Evolutionary conservation across 805 yeast genomes (phyloP).

Genomic region (Ogataea thermomethanolica): DNA sequence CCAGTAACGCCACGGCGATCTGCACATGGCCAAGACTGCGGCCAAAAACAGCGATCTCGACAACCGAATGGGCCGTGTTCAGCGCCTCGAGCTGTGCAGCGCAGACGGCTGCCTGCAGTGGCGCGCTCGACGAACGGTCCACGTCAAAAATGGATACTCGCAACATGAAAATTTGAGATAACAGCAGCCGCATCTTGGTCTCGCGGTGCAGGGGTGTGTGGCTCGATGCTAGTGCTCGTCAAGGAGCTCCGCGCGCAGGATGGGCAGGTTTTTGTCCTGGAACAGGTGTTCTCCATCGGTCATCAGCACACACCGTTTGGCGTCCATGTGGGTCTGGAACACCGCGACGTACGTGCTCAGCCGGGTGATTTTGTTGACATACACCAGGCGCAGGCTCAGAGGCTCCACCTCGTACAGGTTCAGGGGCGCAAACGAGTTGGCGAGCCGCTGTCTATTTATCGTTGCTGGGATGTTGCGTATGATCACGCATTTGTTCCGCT

Average conservation of each 20-base stretch:
- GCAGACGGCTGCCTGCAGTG: background rate
- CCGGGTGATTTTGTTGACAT: slow-evolving; percentile 8
- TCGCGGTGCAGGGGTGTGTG: too few species aligned
- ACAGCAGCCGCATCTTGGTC: background rate
- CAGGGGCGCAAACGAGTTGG: slow-evolving; percentile 46
- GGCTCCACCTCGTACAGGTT: slow-evolving; percentile 34
- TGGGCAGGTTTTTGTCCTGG: slow-evolving; percentile 26
- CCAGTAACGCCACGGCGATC: slow-evolving; percentile 2
- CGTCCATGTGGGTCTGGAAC: slow-evolving; percentile 44
- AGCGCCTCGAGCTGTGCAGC: background rate
- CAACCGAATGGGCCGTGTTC: background rate
- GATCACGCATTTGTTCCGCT: slow-evolving; percentile 34
- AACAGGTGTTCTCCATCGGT: slow-evolving; percentile 45
- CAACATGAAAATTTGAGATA: slow-evolving; percentile 1
- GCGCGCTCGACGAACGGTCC: slow-evolving; percentile 1
- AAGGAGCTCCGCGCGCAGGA: slow-evolving; percentile 33
- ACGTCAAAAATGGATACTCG: slow-evolving; percentile 4
- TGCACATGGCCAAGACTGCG: slow-evolving; percentile 2
- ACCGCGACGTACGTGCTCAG: slow-evolving; percentile 36
- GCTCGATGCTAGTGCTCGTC: slow-evolving; percentile 9
- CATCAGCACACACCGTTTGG: slow-evolving; percentile 48
- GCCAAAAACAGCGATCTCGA: slow-evolving; percentile 1
- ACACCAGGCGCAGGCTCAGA: slow-evolving; percentile 13
- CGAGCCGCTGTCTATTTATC: slow-evolving; percentile 35
- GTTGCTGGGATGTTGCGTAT: slow-evolving; percentile 48